A percentile compares a stretch with the other conserved stretches of the same genome.
phyloP scores from a whole-genome alignment of 2,329 filamentous ascomycete genomes.

The Arthrobotrys conoides region DNA sequence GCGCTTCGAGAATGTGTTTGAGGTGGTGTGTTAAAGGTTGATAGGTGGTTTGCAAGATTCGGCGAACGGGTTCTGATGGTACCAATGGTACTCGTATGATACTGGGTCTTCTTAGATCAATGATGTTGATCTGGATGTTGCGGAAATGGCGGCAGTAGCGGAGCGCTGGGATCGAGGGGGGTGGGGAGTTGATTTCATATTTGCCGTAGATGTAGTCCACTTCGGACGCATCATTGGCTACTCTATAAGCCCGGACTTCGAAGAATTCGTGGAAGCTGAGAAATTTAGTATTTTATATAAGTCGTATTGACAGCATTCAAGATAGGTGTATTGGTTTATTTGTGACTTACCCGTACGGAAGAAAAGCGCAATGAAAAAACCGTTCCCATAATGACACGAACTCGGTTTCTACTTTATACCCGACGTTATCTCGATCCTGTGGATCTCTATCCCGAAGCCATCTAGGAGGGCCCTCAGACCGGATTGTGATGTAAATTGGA shows the following conservation, averaged over 20 bases:
- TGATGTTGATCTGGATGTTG: not conserved
- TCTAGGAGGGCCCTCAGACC: not conserved
- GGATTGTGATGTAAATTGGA: not conserved
- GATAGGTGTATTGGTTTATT: not conserved
- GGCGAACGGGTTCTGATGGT: not conserved
- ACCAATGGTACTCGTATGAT: not conserved
- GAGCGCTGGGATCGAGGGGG: constrained; percentile 1
- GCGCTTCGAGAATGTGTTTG: not conserved
- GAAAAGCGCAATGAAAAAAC: not conserved
- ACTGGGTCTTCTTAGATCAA: not conserved
- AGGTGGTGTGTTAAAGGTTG: constrained; percentile 2
- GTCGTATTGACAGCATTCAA: no score
- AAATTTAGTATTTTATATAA: no score
- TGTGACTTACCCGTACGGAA: constrained; percentile 5
- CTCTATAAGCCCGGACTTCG: not conserved
- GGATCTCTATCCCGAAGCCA: not conserved
- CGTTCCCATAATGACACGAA: constrained; percentile 1
- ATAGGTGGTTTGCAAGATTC: not conserved
- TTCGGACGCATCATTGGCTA: not conserved
- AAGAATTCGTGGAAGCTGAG: constrained; percentile 3
- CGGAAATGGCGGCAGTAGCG: constrained; percentile 5
- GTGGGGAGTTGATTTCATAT: not conserved
- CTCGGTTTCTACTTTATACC: not conserved
- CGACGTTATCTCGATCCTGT: not conserved
- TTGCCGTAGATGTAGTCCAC: not conserved